Percentiles rank a stretch among this genome's conserved stretches.
phyloP scores from a whole-genome alignment of 2,329 filamentous ascomycete species.

The Fusarium robinianum region DNA sequence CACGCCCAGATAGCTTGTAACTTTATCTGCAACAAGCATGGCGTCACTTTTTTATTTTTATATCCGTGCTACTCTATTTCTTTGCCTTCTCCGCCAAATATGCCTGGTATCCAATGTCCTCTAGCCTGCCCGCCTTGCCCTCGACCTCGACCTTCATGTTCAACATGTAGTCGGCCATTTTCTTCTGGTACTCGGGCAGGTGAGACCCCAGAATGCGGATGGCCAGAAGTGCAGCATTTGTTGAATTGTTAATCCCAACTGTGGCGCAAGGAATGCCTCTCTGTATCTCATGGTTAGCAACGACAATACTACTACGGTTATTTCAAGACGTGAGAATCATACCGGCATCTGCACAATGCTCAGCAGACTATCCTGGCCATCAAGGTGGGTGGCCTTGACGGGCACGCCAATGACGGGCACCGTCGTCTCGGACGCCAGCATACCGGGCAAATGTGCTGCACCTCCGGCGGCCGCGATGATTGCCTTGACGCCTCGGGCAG shows the following conservation, averaged over 20 bases:
- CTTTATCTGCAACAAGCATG: slow-evolving; percentile 8
- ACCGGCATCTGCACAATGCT: slow-evolving; percentile 80
- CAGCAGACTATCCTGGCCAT: slow-evolving; percentile 71
- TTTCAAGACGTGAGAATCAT: slow-evolving; percentile 34
- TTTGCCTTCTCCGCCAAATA: not conserved
- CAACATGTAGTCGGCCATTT: slow-evolving; percentile 64
- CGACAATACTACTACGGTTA: not conserved
- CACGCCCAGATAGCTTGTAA: too few species aligned
- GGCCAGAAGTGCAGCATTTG: slow-evolving; percentile 75
- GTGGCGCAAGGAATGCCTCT: slow-evolving; percentile 73
- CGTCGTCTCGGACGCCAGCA: slow-evolving; percentile 71
- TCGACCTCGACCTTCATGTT: slow-evolving; percentile 67
- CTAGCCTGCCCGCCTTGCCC: slow-evolving; percentile 62
- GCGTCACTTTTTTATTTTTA: not conserved
- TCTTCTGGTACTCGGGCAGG: slow-evolving; percentile 58
- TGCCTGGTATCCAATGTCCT: slow-evolving; percentile 44
- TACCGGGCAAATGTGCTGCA: slow-evolving; percentile 75
- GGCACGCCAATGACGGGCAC: slow-evolving; percentile 79
- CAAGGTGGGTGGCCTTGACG: slow-evolving; percentile 72
- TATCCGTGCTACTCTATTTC: not conserved
- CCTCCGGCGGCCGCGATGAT: slow-evolving; percentile 78
- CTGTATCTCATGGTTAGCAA: slow-evolving; percentile 30
- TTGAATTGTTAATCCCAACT: slow-evolving; percentile 79
- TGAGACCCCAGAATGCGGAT: slow-evolving; percentile 67
- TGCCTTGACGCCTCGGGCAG: slow-evolving; percentile 68